Evolutionary conservation across 257 asterid species (phyloP).

Genomic region (Solanum phureja): DNA sequence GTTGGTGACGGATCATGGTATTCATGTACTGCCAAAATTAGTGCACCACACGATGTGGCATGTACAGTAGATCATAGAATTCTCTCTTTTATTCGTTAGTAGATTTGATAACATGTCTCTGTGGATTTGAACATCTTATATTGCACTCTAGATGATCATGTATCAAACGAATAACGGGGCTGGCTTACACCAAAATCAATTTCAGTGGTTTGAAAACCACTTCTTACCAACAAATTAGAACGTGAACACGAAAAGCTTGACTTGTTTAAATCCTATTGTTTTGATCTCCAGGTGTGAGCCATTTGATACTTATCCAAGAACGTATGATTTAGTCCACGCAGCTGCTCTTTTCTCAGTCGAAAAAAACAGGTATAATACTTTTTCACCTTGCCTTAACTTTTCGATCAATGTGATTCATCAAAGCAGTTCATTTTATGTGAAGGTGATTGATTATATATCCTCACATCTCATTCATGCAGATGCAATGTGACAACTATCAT

Average conservation of each 20-base stretch:
- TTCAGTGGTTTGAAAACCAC: not conserved
- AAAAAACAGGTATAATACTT: conserved; percentile 28
- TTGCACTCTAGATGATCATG: not conserved
- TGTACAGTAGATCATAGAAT: no score
- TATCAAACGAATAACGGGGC: not conserved
- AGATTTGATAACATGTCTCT: not conserved
- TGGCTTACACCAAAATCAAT: not conserved
- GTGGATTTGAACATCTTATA: not conserved
- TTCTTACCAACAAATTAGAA: not conserved
- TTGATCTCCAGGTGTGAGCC: conserved; percentile 58
- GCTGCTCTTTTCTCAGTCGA: conserved; percentile 54
- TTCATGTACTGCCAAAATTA: no score
- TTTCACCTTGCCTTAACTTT: not conserved
- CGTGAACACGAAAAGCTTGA: not conserved
- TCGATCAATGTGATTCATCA: not conserved
- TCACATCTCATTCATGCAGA: conserved; percentile 8
- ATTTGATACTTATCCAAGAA: conserved; percentile 63
- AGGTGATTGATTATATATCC: not conserved
- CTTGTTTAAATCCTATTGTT: not conserved
- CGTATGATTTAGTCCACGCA: conserved; percentile 56
- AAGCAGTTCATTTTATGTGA: not conserved
- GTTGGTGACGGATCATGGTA: no score
- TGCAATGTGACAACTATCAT: conserved; percentile 49
- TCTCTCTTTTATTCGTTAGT: not conserved
- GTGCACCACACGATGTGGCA: no score